Base-by-base conservation (phyloP, 1,284 basidiomycete species). In the Golubevia sp. region DNA sequence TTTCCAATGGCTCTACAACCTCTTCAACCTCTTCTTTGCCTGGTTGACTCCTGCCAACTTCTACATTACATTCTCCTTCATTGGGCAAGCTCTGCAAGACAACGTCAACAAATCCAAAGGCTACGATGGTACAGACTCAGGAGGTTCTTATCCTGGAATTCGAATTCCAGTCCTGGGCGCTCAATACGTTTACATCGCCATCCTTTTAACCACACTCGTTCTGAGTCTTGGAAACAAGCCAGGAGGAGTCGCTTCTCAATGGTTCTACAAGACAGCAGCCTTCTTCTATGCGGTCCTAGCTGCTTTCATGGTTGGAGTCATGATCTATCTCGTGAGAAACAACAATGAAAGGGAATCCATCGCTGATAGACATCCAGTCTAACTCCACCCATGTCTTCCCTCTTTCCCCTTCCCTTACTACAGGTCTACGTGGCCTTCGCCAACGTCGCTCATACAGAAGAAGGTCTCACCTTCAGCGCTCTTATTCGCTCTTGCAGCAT, bases 21-120 rank as follows among this genome's bases (percentile, higher is more conserved):
- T 68, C 23, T 56, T 68, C 24, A 57, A 60, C 49, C 53, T 68
- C 24, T 25, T 64, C 27, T 68, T 68, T 26, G 54, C 66, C 6
- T 66, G 50, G 48, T 61, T 61, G 21, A 54, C 59, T n/a, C 26
- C 62, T 18, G 66, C 54, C 44, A 68, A 68, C 49, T 62, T 64
- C n/a, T 67, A 55, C 49, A 21, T 67, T 44, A 44, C 38, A 18
- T 44, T 44, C 38, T 44, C 38, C 38, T 44, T 44, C 18, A 44
- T 44, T 44, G 38, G 38, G 18, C 38, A 44, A 44, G 38, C 38
- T 44, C 38, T 44, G 18, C 38, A 44, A 44, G 38, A 44, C 38
- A 44, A 44, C 38, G 38, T 44, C 38, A 44, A 44, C 18, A 8
- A 44, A 44, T 13, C 18, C 11, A 44, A 44, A 18, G 38, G 38